Evolutionary conservation across 495 filamentous ascomycete species (phyloP).

Genomic region (Penicillium ucsense): DNA sequence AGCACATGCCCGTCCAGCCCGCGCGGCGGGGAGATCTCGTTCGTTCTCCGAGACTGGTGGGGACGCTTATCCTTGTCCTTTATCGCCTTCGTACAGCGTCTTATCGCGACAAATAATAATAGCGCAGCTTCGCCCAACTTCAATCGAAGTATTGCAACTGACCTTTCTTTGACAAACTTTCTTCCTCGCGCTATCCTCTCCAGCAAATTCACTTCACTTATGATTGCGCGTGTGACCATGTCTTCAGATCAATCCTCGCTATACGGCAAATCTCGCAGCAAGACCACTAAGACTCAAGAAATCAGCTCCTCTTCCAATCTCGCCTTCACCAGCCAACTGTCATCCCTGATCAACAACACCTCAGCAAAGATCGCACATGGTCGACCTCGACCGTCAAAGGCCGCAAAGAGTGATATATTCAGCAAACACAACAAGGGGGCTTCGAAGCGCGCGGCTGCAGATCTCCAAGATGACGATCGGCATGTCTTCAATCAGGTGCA

Average conservation of each 20-base stretch:
- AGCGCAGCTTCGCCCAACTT: too few relatives aligned
- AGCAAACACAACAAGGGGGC: conserved; percentile 59
- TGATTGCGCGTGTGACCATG: conserved; percentile 3
- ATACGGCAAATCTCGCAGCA: conserved; percentile 63
- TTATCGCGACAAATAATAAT: too few relatives aligned
- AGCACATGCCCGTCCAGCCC: too few relatives aligned
- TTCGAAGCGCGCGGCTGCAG: conserved; percentile 49
- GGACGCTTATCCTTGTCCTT: too few relatives aligned
- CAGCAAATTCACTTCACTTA: too few relatives aligned
- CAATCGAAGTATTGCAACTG: too few relatives aligned
- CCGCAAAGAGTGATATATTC: conserved; percentile 61
- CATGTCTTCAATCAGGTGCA: conserved; percentile 28
- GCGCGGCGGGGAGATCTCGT: too few relatives aligned
- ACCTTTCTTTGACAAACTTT: too few relatives aligned
- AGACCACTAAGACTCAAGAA: conserved; percentile 37
- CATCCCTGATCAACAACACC: conserved; percentile 55
- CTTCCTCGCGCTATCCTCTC: too few relatives aligned
- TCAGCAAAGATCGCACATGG: conserved; percentile 29
- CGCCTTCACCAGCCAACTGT: conserved; percentile 69
- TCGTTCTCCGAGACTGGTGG: too few relatives aligned
- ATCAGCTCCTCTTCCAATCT: conserved; percentile 64
- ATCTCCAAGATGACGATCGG: conserved; percentile 32
- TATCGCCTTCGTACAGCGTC: too few relatives aligned
- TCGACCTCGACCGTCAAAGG: conserved; percentile 56
- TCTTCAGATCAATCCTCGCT: conserved; percentile 34